Base-by-base conservation (phyloP, 768 basidiomycete genomes). In the Suillus lakei region DNA sequence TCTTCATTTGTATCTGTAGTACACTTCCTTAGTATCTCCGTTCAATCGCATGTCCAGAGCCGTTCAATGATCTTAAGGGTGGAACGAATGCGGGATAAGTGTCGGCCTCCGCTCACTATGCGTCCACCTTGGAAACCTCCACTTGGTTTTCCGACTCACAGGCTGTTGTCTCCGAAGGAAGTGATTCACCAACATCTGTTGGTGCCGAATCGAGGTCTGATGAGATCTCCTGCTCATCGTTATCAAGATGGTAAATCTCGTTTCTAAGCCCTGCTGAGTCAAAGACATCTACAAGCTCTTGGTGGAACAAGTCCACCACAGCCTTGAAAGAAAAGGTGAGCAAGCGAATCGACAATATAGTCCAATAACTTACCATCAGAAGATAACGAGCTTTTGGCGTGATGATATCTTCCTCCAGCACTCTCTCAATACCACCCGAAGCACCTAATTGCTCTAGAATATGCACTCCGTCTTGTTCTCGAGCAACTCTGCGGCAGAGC, bases 281-380 rank as follows among this genome's bases (percentile, higher is more conserved):
- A 62, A 76, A 76, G 3, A 66, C 67, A 54, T 75, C 74, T 3
- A 64, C 62, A 10, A 74, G 72, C 26, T 59, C 62, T 15, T 68
- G 69, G 32, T 68, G 64, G 9, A 66, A 44, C 28, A 65, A 68
- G 34, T 74, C 72, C 10, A 71, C 66, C 28, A 71, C 64, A 36
- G 54, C 70, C 74, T 76, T 48, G 38, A 10, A 32, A 16, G 59
- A 43, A 39, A 64, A 32, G 4, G n/a, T 38, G n/a, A 23, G 60
- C n/a, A 23, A 26, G 16, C 18, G 21, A 6, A 23, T 21, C 26
- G 56, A 34, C 18, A 34, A 51, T 15, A 34, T 12, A 10, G 34
- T 26, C 23, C 12, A 13, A 30, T 30, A 12, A 58, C 65, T 46
- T 41, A 76, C 74, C 72, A 74, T 69, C 61, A 76, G 60, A 43